A percentile compares a stretch with the other conserved stretches of the same genome.
Evolutionary conservation across 1,139 yeast genomes (phyloP).

Genomic region (Taphrina wiesneri): DNA sequence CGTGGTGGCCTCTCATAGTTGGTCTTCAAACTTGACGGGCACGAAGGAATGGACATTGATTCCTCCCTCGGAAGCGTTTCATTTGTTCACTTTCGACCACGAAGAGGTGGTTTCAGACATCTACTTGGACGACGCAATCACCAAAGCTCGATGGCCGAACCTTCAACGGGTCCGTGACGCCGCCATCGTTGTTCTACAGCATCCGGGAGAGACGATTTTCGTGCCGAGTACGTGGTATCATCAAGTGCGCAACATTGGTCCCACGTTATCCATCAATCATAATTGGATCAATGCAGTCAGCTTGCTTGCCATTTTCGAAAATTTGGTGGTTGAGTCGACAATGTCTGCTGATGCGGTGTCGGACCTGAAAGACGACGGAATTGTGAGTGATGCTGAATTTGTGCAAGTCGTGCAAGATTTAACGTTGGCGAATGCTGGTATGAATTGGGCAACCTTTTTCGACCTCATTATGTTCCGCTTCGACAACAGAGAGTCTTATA

Average conservation of each 20-base stretch:
- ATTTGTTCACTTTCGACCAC: conserved; percentile 4
- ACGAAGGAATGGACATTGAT: conserved; percentile 35
- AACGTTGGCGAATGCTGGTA: conserved; percentile 30
- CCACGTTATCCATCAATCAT: conserved; percentile 34
- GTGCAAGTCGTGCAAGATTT: conserved; percentile 14
- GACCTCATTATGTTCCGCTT: conserved; percentile 10
- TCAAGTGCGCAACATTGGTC: conserved; percentile 31
- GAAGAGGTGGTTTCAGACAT: conserved; percentile 20
- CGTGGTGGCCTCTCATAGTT: conserved; percentile 34
- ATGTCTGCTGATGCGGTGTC: conserved; percentile 17
- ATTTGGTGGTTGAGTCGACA: conserved; percentile 13
- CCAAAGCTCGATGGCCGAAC: conserved; percentile 7
- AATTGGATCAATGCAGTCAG: conserved; percentile 36
- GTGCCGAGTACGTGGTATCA: conserved; percentile 37
- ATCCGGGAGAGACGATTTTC: conserved; percentile 36
- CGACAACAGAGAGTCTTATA: not conserved
- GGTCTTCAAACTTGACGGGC: conserved; percentile 34
- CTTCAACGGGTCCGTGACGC: conserved; percentile 10
- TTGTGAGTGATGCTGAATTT: conserved; percentile 17
- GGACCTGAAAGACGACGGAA: conserved; percentile 17
- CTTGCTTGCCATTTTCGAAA: conserved; percentile 11
- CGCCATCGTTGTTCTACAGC: conserved; percentile 24
- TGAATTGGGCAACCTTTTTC: conserved; percentile 19
- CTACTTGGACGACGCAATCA: not conserved
- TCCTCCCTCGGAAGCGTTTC: conserved; percentile 11